A percentile compares a stretch with the other conserved stretches of the same genome.
Evolutionary conservation across 2,329 filamentous ascomycete genomes (phyloP).

Genomic region (Curvularia lunata): DNA sequence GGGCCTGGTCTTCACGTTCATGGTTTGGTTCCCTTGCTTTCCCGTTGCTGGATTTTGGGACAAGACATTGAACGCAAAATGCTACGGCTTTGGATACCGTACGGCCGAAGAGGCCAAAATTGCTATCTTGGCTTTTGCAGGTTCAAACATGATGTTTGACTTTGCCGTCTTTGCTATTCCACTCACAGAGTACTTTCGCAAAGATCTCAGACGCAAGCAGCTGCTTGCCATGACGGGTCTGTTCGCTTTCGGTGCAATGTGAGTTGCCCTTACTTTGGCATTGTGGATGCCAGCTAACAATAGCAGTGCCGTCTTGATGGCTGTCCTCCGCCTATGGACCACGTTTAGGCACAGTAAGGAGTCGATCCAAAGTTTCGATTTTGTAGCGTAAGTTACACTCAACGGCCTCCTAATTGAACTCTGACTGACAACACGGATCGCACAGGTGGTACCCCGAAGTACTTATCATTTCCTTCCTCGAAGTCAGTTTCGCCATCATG

Average conservation of each 20-base stretch:
- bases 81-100: constrained; percentile 35
- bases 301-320: constrained; percentile 37
- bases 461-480: constrained; percentile 41
- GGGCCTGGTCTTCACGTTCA: constrained; percentile 37
- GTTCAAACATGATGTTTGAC: constrained; percentile 42
- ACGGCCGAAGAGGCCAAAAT: constrained; percentile 21
- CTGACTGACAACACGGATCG: neutral
- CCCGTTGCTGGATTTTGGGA: constrained; percentile 33
- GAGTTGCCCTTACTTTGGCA: constrained; percentile 3
- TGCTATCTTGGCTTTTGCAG: constrained; percentile 32
- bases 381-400: constrained; percentile 27
- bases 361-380: constrained; percentile 30
- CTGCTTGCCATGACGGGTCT: constrained; percentile 36
- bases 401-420: too few relatives aligned
- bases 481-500: constrained; percentile 46
- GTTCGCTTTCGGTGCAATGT: constrained; percentile 37
- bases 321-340: constrained; percentile 39
- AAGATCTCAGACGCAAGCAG: constrained; percentile 31
- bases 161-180: constrained; percentile 38
- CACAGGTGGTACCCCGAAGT: constrained; percentile 34
- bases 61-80: constrained; percentile 24
- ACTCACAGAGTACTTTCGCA: constrained; percentile 33
- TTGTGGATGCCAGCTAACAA: constrained; percentile 4
- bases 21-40: constrained; percentile 42
- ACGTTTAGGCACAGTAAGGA: constrained; percentile 26